Conservation (phyloP, 2,329 filamentous ascomycete genomes). For the Apiospora saccharicola region DNA sequence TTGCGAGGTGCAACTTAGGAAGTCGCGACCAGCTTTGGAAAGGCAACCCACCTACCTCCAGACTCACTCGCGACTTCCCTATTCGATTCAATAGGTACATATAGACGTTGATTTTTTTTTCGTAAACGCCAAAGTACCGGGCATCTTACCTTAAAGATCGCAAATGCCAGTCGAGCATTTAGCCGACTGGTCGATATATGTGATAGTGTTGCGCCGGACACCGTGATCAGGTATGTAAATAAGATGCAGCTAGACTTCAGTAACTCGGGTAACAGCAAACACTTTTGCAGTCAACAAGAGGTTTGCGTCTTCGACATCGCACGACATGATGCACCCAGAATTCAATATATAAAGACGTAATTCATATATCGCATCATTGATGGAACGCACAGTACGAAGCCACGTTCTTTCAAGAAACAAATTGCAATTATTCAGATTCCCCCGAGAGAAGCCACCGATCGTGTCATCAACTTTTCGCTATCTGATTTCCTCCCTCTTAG, state of each 20-base stretch:
- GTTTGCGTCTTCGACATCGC: neutral
- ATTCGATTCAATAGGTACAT: neutral
- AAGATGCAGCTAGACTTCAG: too few relatives aligned
- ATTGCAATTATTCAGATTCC: conserved; percentile 20
- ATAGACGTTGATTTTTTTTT: neutral
- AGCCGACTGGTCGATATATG: too few relatives aligned
- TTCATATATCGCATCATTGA: neutral
- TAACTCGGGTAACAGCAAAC: too few relatives aligned
- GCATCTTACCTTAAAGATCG: too few relatives aligned
- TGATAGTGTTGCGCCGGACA: too few relatives aligned
- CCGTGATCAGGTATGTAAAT: too few relatives aligned
- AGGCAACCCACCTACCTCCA: neutral
- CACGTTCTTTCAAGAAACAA: neutral
- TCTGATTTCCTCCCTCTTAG: conserved; percentile 8
- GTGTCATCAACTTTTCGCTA: conserved; percentile 10
- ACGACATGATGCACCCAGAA: neutral
- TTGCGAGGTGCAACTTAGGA: neutral
- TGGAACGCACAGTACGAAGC: too few relatives aligned
- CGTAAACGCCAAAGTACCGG: too few relatives aligned
- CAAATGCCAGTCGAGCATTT: too few relatives aligned
- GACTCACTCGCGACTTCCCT: neutral
- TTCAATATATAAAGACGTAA: neutral
- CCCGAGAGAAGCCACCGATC: neutral
- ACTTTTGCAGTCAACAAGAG: neutral
- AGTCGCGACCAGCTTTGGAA: neutral